A percentile compares a stretch with the other conserved stretches of the same genome.
Conservation (phyloP, 805 yeast species). For the Candida tibetensis region DNA sequence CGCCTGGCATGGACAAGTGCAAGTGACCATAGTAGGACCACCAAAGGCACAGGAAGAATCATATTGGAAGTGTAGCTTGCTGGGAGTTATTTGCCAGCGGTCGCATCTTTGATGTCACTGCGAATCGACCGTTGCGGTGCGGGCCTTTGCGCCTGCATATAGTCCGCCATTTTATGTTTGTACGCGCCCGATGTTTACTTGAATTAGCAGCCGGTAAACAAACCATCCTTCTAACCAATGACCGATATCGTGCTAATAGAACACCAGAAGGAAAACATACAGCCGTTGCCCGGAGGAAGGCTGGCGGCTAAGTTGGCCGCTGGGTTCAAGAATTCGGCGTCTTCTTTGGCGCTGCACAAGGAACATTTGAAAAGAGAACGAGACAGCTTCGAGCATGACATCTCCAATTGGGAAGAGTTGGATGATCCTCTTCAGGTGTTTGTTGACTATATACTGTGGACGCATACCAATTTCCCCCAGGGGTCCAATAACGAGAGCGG, state of each 20-base stretch:
- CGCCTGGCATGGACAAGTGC: conserved; percentile 10
- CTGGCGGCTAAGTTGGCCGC: conserved; percentile 57
- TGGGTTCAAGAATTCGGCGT: conserved; percentile 28
- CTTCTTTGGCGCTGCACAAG: conserved; percentile 21
- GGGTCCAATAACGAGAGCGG: conserved; percentile 65
- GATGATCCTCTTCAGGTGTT: conserved; percentile 85
- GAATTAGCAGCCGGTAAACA: too few relatives aligned
- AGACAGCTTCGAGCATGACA: conserved; percentile 45
- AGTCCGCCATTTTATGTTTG: too few relatives aligned
- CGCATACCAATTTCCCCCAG: conserved; percentile 57
- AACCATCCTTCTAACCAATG: neutral
- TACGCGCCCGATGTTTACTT: too few relatives aligned
- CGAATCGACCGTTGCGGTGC: too few relatives aligned
- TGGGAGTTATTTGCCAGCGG: too few relatives aligned
- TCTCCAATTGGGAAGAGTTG: conserved; percentile 52
- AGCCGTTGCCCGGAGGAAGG: conserved; percentile 64
- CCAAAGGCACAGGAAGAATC: neutral
- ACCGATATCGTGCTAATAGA: conserved; percentile 21
- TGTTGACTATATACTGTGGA: conserved; percentile 76
- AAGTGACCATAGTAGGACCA: conserved; percentile 1
- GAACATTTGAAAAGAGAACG: conserved; percentile 34
- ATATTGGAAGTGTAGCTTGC: too few relatives aligned
- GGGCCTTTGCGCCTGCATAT: too few relatives aligned
- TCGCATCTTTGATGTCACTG: conserved; percentile 2
- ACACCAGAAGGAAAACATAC: conserved; percentile 71